These are phyloP conservation scores for Wolfiporia cocos DNA, from an alignment of 1,284 basidiomycete species.

Conservation along the genomic window DNA sequence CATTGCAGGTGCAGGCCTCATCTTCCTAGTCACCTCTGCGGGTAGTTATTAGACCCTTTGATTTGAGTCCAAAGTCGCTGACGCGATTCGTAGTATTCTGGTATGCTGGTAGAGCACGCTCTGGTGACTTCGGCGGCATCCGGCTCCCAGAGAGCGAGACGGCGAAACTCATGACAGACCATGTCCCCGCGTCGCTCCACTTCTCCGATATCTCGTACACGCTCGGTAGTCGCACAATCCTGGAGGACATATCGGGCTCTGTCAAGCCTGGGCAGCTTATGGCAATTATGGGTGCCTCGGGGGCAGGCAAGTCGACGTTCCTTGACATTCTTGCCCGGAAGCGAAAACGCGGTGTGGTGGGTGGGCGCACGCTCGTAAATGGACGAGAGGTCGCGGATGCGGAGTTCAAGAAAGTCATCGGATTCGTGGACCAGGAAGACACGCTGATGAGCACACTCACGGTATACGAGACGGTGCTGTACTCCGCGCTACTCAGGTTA, in stretches of 20 bases:
- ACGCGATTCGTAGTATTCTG: slow-evolving; percentile 79
- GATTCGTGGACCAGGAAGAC: slow-evolving; percentile 98
- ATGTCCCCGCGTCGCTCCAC: slow-evolving; percentile 88
- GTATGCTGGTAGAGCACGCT: slow-evolving; percentile 77
- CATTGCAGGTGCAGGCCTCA: slow-evolving; percentile 69
- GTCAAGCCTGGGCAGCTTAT: slow-evolving; percentile 86
- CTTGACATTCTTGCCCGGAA: slow-evolving; percentile 94
- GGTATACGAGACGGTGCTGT: slow-evolving; percentile 95
- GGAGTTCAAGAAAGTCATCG: slow-evolving; percentile 82
- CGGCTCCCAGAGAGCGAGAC: slow-evolving; percentile 79
- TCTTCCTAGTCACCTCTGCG: slow-evolving; percentile 49
- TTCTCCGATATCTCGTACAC: slow-evolving; percentile 84
- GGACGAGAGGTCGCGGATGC: slow-evolving; percentile 72
- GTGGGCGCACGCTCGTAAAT: slow-evolving; percentile 81
- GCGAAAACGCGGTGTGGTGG: slow-evolving; percentile 74
- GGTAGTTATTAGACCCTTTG: no score
- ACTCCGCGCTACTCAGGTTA: slow-evolving; percentile 84
- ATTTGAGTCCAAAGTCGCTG: no score
- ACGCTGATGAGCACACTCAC: slow-evolving; percentile 95
- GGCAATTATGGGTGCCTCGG: slow-evolving; percentile 95
- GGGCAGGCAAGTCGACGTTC: slow-evolving; percentile 95
- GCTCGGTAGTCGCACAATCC: slow-evolving; percentile 63
- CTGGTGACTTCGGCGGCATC: slow-evolving; percentile 71
- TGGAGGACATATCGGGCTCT: slow-evolving; percentile 77
- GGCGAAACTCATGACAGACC: slow-evolving; percentile 85